Evolutionary conservation across 257 asterid species (phyloP), one percentile per base, ranked within the genome.

Genomic region (Penstemon eatonii): DNA sequence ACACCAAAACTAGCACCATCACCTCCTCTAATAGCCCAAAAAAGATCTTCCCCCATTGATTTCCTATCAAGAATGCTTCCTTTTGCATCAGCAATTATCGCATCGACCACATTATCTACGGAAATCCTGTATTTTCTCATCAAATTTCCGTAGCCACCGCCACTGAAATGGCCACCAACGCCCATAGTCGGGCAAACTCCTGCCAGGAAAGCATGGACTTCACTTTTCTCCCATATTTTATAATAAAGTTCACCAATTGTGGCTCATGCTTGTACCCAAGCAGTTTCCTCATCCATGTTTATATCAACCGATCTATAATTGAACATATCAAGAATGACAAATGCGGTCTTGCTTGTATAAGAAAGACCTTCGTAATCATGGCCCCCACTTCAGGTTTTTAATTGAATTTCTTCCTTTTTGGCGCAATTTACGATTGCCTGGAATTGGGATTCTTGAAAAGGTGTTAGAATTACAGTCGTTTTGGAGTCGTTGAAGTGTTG

Each of bases 21-120:
- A 36, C 91, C 95, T 13, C 95, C 89, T 12, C 84, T 67, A 3
- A 83, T 86, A 0, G 89, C 91, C 91, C 89, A 83, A 40, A 85
- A 85, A 0, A 85, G 83, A 51, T 85, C 89, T 59, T 85, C 91
- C 11, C 91, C 91, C 91, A 86, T 86, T 7, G 85, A 63, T 6
- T 50, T 15, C 64, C 91, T 51, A 68, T 86, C 72, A 6, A 81
- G 39, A 10, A 83, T 63, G 37, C 63, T 66, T 11, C 91, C 95
- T 2, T 56, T 63, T n/a, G n/a, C n/a, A n/a, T n/a, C n/a, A n/a
- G n/a, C n/a, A n/a, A n/a, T n/a, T n/a, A n/a, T n/a, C 0, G 81
- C 81, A 41, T 78, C 82, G 41, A 87, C 25, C 19, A 87, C 80
- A 49, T 87, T 80, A 52, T 87, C 95, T 2, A 79, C 88, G 0